Conservation (phyloP, 2,329 filamentous ascomycete genomes). For the Ophiostoma ips region DNA sequence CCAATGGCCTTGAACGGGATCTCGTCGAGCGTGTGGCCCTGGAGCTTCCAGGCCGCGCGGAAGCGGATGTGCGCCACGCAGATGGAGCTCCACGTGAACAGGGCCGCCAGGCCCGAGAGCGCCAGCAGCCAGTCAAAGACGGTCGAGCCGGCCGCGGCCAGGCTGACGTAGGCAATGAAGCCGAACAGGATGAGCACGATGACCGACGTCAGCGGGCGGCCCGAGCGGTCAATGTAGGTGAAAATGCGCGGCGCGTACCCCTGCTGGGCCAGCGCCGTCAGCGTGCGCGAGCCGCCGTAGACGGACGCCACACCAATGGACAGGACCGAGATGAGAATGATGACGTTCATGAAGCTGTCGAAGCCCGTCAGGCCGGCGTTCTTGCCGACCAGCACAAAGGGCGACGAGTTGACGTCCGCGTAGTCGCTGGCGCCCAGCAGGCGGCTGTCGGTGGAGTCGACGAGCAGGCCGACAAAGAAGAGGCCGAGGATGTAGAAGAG, state of each 20-base stretch:
- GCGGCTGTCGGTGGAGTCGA: conserved; percentile 30
- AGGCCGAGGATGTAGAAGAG: conserved; percentile 41
- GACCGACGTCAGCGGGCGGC: conserved; percentile 40
- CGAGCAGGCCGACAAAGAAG: conserved; percentile 36
- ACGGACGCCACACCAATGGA: conserved; percentile 45
- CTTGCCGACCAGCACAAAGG: conserved; percentile 44
- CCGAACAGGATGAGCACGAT: conserved; percentile 33
- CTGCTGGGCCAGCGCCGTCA: conserved; percentile 45
- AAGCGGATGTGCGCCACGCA: conserved; percentile 57
- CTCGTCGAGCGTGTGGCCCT: conserved; percentile 51
- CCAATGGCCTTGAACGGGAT: conserved; percentile 49
- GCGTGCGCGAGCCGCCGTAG: conserved; percentile 44
- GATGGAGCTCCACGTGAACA: conserved; percentile 59
- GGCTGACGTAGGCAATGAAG: conserved; percentile 34
- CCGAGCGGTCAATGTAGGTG: conserved; percentile 42
- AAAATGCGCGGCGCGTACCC: conserved; percentile 44
- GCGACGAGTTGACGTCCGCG: conserved; percentile 31
- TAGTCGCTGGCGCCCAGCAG: conserved; percentile 35
- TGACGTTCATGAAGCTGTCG: conserved; percentile 43
- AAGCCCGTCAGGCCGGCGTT: conserved; percentile 38
- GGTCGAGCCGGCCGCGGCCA: conserved; percentile 28
- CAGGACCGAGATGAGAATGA: conserved; percentile 44
- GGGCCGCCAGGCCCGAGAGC: conserved; percentile 47
- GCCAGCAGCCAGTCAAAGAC: conserved; percentile 55
- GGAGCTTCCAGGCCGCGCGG: conserved; percentile 46